Evolutionary conservation across 2,329 filamentous ascomycete species (phyloP), one percentile per base, ranked within the genome.

Genomic region (Magnaporthiopsis rhizophila): DNA sequence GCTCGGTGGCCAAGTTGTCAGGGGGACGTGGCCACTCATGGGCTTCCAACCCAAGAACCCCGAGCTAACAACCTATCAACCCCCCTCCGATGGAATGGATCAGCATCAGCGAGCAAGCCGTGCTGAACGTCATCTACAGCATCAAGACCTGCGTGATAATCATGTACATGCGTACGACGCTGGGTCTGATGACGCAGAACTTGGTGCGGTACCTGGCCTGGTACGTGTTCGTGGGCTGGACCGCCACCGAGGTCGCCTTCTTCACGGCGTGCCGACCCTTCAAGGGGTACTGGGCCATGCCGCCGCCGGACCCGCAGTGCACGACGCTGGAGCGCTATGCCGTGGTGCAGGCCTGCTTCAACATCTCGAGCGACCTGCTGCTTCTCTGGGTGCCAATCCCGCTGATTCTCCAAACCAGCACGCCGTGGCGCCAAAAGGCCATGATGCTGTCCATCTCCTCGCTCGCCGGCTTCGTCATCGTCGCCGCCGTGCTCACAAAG

Each of bases 371-470:
- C 59, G 81, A 83, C 66, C 18, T 80, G 4, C 69, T 76, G 65
- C 81, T 84, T 73, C 75, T 83, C 11, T 68, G 74, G 8, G 75
- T 84, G 57, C 79, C 79, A 0, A 72, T 83, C 24, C 80, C 81
- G 0, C 73, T 83, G 63, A 69, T 84, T 21, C 64, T 77, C 11
- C 73, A 73, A 11, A 72, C 81, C 13, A 74, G 72, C 24, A 71
- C 83, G 8, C 76, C 76, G 0, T 65, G 75, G 13, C 76, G 76
- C 65, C 78, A 81, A 66, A 83, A 82, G 69, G 62, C 78, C 24
- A 74, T 80, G 1, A 72, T 84, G 3, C 69, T 76, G n/a, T 67
- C 75, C 32, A 73, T 84, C 38, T 83, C 84, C 69, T 76, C 79
- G 58, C 77, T 83, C 67, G 81, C 81, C 26, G 70, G 76, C 61